Base-by-base conservation (phyloP, 768 basidiomycete species). In the Lentinula lateritia region DNA sequence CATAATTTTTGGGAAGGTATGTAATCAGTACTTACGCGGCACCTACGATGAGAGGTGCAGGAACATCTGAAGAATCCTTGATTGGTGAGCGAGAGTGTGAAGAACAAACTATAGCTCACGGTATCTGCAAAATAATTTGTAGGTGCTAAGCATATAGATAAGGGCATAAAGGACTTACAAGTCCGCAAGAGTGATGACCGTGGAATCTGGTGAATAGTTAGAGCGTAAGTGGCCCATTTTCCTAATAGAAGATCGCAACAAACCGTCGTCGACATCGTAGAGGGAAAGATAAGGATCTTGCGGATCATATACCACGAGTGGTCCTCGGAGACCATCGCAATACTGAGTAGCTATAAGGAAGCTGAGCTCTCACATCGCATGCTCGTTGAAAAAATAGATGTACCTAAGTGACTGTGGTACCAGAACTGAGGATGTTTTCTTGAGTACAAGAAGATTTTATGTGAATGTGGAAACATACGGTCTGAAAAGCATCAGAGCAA, bases 281-380 rank as follows among this genome's bases (percentile, higher is more conserved):
- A 67, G 58, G 28, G 39, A 28, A 35, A 48, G 50, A 36, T 62
- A 58, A 1, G 66, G 66, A 61, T 67, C 66, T 18, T 63, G n/a
- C 15, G 67, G 71, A 34, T 75, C 73, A 42, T 75, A 73, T 8
- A 77, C 66, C 15, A 78, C 65, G 18, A 76, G n/a, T 5, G 72
- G 69, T 2, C 77, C 78, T 32, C 77, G 69, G 56, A 78, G 66
- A 0, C 77, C 78, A 39, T 78, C 78, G 39, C 77, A 78, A 58
- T 78, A 78, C 62, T 78, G 77, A 18, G 68, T 66, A 66, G 50
- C 73, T 60, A 60, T 75, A 74, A 34, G 70, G 69, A 42, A 76
- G 75, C 62, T 78, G 75, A 50, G 18, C 73, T 73, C 75, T 55
- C 7, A 8, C 1, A 3, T 20, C 7, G 1, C 9, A 23, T 39